Conservation (phyloP, 2,329 filamentous ascomycete genomes). For the Colletotrichum plurivorum region DNA sequence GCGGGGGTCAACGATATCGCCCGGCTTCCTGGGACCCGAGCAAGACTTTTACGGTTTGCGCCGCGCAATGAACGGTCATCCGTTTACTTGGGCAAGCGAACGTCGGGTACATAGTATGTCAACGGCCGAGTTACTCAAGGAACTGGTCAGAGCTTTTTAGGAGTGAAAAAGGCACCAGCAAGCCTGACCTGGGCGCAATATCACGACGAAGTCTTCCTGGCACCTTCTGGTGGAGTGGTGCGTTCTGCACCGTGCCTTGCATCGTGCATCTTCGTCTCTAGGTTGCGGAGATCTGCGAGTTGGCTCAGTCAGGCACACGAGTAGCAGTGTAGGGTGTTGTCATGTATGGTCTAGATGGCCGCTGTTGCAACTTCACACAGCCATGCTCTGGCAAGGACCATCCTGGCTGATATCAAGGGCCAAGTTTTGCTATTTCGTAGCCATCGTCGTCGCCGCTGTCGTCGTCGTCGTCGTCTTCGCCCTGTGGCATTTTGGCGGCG, state of each 20-base stretch:
- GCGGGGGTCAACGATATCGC: neutral
- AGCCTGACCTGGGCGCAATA: no score
- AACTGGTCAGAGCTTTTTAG: no score
- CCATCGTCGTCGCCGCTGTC: no score
- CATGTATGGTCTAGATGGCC: neutral
- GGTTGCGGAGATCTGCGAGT: neutral
- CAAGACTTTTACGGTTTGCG: neutral
- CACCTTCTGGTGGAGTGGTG: neutral
- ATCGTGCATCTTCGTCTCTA: constrained; percentile 14
- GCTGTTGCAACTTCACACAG: constrained; percentile 9
- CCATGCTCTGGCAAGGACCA: constrained; percentile 7
- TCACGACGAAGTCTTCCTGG: neutral
- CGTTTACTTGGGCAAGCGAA: neutral
- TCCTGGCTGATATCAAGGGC: neutral
- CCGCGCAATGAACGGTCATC: neutral
- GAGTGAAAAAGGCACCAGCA: no score
- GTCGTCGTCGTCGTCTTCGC: neutral
- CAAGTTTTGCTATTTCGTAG: neutral
- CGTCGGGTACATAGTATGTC: neutral
- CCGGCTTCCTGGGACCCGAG: neutral
- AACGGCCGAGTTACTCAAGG: neutral
- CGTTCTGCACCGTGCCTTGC: constrained; percentile 23
- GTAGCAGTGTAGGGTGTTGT: neutral
- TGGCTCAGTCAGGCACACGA: constrained; percentile 3
- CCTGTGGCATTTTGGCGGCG: neutral